Evolutionary conservation across 1,139 yeast species (phyloP), one percentile per base, ranked within the genome.

Genomic region (Kurtzmaniella quercitrusa): DNA sequence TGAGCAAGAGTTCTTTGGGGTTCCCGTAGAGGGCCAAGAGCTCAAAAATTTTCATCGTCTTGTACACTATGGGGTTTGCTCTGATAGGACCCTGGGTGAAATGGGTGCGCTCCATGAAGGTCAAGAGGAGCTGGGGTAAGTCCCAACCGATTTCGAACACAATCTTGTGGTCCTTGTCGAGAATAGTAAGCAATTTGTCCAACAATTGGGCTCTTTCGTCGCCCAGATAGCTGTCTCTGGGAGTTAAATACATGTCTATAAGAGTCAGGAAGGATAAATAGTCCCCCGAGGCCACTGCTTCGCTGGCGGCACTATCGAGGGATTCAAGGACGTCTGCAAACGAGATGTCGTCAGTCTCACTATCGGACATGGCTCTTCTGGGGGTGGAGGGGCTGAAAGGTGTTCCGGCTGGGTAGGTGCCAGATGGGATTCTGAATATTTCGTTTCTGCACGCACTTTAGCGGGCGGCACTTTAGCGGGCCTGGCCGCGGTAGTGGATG

Each of bases 91-190:
- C 23, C 6, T 19, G 3, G 7, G 5, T 6, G 12, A 21, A n/a
- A 19, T 21, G n/a, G 8, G 14, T 11, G 9, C 51, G 37, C 24
- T 67, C 77, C 14, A 77, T 50, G 51, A 68, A 80, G 3, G 64
- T 61, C 37, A 87, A 57, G 16, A 90, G 54, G 38, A 86, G 57
- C 27, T 70, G 74, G 0, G 96, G 96, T 18, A 90, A 58, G 59
- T 90, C 96, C 97, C 97, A 90, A 1, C 95, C 95, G 46, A 88
- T 78, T 52, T 85, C 87, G 47, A 75, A 68, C 0, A 82, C 68
- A 33, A 88, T 61, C n/a, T 71, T 70, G 23, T 69, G 59, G 54
- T 82, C 63, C 1, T 58, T 58, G 2, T 57, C 49, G 27, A 64
- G 57, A 1, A 65, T 51, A 1, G 53, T 51, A 21, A 58, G 49